Evolutionary conservation across 768 basidiomycete genomes (phyloP), one percentile per base, ranked within the genome.

Genomic region (Kwoniella sp.): DNA sequence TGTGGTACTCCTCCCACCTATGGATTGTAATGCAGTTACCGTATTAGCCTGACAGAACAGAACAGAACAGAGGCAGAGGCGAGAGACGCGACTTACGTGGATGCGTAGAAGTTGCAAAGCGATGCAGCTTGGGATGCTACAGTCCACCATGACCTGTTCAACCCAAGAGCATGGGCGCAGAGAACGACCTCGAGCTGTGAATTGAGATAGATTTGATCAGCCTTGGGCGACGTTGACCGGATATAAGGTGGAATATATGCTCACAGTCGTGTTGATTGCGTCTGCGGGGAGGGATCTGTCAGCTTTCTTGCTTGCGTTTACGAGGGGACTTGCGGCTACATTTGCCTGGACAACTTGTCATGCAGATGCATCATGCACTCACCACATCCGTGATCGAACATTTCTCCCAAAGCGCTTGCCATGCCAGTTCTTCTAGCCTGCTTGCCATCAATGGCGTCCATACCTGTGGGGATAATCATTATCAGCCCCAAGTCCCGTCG

Each of bases 81-180:
- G 40, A 21, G 21, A 56, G 36, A 44, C 15, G 9, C 55, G 71
- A n/a, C 76, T 61, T 63, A 79, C 17, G 89, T 91, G 2, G 88
- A 88, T 21, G 90, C 82, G 79, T 90, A 90, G 72, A 91, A 91
- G 77, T 88, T 90, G 65, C 86, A 87, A 44, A 89, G 80, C 0
- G 88, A 87, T 0, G 87, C 88, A 12, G 88, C 83, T 77, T 94
- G 91, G 0, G 89, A 89, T 0, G 89, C 86, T 33, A 98, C 88
- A 0, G 93, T 97, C 95, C 93, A 98, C 93, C 96, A 98, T 0
- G 91, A 92, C 21, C 93, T 84, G 13, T 91, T 92, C 22, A 97
- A 84, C 70, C 95, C 94, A 48, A 99, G 85, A 0, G 96, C 94
- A 26, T 90, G 86, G 8, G 87, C 83, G 6, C 86, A 85, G 46